Conservation (phyloP, 139 green algal genomes). For the Parachlorella kessleri region DNA sequence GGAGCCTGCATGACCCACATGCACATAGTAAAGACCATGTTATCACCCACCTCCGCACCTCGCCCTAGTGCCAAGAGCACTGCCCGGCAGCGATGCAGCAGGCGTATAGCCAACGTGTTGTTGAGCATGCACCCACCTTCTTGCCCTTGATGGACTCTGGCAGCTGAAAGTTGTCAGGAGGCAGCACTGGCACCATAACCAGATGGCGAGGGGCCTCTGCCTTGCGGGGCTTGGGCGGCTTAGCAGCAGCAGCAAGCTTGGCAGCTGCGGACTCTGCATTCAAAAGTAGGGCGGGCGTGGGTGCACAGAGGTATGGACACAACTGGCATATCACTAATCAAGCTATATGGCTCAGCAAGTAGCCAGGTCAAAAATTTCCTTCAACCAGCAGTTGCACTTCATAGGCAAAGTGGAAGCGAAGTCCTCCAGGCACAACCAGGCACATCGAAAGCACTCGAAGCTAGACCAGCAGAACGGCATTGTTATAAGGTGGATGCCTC, state of each 20-base stretch:
- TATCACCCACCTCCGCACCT: not conserved
- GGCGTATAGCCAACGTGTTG: not conserved
- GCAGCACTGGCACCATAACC: conserved; percentile 15
- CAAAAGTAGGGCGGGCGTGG: not conserved
- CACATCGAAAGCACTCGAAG: not conserved
- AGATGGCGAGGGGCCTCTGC: not conserved
- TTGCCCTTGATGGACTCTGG: conserved; percentile 13
- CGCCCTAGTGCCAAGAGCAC: not conserved
- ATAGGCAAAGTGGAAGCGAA: not conserved
- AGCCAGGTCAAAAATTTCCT: no score
- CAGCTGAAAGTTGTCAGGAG: conserved; percentile 26
- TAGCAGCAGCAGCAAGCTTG: not conserved
- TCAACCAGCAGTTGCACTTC: no score
- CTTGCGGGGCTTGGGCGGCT: not conserved
- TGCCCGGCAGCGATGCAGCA: not conserved
- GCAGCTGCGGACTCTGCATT: not conserved
- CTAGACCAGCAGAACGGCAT: not conserved
- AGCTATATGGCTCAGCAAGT: not conserved
- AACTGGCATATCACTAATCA: not conserved
- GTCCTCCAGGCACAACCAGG: not conserved
- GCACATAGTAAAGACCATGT: not conserved
- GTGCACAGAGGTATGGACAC: not conserved
- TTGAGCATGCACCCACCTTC: not conserved
- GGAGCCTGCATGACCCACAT: not conserved
- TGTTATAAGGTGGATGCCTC: not conserved